Evolutionary conservation across 2,329 filamentous ascomycete genomes (phyloP).

Genomic region (Sporothrix euskadiensis): DNA sequence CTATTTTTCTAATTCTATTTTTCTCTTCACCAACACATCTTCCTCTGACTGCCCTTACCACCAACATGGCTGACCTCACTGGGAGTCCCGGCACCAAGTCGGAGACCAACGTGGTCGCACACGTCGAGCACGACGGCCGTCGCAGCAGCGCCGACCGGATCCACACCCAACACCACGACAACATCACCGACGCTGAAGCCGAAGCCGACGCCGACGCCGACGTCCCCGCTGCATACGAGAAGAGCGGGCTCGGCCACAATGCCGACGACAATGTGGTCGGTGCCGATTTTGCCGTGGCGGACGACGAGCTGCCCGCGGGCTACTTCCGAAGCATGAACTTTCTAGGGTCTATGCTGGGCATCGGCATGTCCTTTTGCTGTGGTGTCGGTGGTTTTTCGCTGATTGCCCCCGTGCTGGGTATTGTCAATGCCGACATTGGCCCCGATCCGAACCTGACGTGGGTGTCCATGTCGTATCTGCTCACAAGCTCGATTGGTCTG

Average conservation of each 20-base stretch:
- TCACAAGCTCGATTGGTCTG: slow-evolving; percentile 37
- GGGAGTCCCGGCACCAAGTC: background rate
- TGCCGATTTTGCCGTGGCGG: slow-evolving; percentile 23
- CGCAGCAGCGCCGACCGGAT: background rate
- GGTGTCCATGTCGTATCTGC: slow-evolving; percentile 38
- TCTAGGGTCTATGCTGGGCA: slow-evolving; percentile 29
- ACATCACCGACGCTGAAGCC: background rate
- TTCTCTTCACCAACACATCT: background rate
- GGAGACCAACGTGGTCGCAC: background rate
- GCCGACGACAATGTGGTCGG: slow-evolving; percentile 24
- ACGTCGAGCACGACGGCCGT: slow-evolving; percentile 8
- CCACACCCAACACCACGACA: background rate
- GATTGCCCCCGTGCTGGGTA: slow-evolving; percentile 32
- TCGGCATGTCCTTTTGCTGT: slow-evolving; percentile 34
- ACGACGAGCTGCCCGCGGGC: slow-evolving; percentile 25
- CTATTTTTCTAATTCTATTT: background rate
- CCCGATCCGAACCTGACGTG: slow-evolving; percentile 36
- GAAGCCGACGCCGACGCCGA: background rate
- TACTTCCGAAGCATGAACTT: slow-evolving; percentile 27
- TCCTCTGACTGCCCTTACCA: background rate
- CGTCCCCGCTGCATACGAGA: background rate
- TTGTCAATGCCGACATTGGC: slow-evolving; percentile 30
- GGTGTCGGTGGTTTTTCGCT: slow-evolving; percentile 38
- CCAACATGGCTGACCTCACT: background rate
- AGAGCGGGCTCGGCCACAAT: background rate